phyloP scores from a whole-genome alignment of 129 eudicot genomes.

The Tagetes patula region DNA sequence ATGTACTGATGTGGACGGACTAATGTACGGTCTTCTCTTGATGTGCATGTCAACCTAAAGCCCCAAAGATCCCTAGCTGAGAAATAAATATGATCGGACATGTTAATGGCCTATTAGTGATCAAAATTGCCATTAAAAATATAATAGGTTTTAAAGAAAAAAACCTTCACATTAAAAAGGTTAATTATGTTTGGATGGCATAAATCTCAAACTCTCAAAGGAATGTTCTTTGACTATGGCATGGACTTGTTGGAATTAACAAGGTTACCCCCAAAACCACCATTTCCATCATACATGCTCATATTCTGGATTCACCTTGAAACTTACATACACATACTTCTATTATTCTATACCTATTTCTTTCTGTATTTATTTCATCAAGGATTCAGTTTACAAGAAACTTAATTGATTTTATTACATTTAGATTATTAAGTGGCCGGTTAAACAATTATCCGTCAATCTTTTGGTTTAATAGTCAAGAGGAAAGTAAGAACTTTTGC shows the following conservation, averaged over 20 bases:
- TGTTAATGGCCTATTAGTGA: too few species aligned
- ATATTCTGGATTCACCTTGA: not conserved
- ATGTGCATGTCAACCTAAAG: too few species aligned
- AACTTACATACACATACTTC: not conserved
- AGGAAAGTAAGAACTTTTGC: too few species aligned
- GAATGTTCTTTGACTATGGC: constrained; percentile 4
- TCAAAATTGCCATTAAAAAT: too few species aligned
- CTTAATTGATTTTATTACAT: too few species aligned
- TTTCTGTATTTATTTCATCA: not conserved
- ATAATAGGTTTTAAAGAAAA: too few species aligned
- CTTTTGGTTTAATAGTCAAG: too few species aligned
- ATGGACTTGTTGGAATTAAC: constrained; percentile 1
- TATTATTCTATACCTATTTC: not conserved
- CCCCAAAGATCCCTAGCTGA: too few species aligned
- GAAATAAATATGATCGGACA: too few species aligned
- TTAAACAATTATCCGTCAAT: too few species aligned
- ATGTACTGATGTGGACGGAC: too few species aligned
- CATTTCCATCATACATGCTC: constrained; percentile 10
- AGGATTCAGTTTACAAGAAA: not conserved
- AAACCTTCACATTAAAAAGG: not conserved
- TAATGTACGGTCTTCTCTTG: too few species aligned
- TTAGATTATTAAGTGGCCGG: not conserved
- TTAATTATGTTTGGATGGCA: not conserved
- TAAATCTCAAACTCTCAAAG: constrained; percentile 12
- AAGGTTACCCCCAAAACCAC: constrained; percentile 1